Evolutionary conservation across 2,329 filamentous ascomycete genomes (phyloP).

Genomic region (Plenodomus lindquistii): DNA sequence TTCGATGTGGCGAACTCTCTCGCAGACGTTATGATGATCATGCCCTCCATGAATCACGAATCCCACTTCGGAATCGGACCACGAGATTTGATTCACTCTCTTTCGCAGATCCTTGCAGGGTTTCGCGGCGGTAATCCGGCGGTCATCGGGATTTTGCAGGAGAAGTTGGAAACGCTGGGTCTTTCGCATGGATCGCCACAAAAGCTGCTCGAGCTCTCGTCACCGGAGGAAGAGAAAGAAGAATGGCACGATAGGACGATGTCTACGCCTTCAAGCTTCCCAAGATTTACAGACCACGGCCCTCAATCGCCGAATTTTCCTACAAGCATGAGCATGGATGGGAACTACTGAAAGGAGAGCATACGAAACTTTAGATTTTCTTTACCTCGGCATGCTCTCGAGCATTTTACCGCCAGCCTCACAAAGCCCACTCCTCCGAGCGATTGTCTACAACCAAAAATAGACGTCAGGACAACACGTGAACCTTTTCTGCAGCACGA

Average conservation of each 20-base stretch:
- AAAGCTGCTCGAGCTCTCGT: slow-evolving; percentile 35
- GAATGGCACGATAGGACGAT: slow-evolving; percentile 27
- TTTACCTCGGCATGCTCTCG: background rate
- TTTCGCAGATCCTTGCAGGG: slow-evolving; percentile 32
- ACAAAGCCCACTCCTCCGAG: background rate
- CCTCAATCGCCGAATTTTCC: slow-evolving; percentile 17
- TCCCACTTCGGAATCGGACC: slow-evolving; percentile 36
- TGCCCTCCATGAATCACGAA: slow-evolving; percentile 38
- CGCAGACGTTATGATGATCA: slow-evolving; percentile 44
- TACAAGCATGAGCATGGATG: slow-evolving; percentile 22
- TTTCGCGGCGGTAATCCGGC: slow-evolving; percentile 42
- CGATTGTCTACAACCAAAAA: too few relatives aligned
- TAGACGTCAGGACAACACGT: too few relatives aligned
- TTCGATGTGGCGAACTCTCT: slow-evolving; percentile 43
- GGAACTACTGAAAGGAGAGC: slow-evolving; percentile 7
- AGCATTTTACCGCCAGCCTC: background rate
- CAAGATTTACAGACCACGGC: slow-evolving; percentile 4
- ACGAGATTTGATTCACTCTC: slow-evolving; percentile 39
- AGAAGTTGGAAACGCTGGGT: slow-evolving; percentile 34
- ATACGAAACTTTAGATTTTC: background rate
- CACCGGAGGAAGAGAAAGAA: slow-evolving; percentile 36
- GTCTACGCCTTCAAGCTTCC: slow-evolving; percentile 21
- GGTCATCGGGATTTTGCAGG: slow-evolving; percentile 38
- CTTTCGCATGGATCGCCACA: slow-evolving; percentile 33
- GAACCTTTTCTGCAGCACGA: background rate